A percentile compares a stretch with the other conserved stretches of the same genome.
Evolutionary conservation across 805 yeast species (phyloP).

Genomic region (Candida insectalens): DNA sequence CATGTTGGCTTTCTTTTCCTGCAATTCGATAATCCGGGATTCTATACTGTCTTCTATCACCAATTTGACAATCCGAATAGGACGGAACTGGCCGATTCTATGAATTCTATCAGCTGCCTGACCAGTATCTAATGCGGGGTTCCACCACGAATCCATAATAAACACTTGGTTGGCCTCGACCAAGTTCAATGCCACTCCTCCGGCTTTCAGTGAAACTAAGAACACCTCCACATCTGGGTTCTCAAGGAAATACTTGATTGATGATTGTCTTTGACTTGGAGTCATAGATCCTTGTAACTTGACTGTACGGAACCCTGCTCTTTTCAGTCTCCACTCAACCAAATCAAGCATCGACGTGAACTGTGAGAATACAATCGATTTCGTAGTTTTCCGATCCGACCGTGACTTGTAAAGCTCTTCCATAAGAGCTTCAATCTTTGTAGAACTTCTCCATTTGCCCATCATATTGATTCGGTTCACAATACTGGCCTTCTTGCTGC

Average conservation of each 20-base stretch:
- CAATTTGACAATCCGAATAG: constrained; percentile 84
- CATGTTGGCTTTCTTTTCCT: constrained; percentile 97
- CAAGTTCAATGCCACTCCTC: constrained; percentile 94
- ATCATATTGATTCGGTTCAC: constrained; percentile 83
- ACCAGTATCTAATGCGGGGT: constrained; percentile 91
- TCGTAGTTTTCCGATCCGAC: constrained; percentile 80
- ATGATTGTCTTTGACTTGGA: constrained; percentile 87
- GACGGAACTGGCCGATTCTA: constrained; percentile 92
- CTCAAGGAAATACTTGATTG: constrained; percentile 86
- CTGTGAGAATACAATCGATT: constrained; percentile 94
- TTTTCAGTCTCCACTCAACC: constrained; percentile 88
- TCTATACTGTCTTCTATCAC: constrained; percentile 97
- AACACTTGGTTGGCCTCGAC: constrained; percentile 98
- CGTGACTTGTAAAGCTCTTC: constrained; percentile 85
- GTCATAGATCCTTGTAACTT: constrained; percentile 96
- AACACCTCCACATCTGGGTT: constrained; percentile 90
- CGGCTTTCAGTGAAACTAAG: constrained; percentile 91
- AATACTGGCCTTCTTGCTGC: constrained; percentile 58
- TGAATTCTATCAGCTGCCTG: constrained; percentile 98
- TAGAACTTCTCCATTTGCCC: constrained; percentile 87
- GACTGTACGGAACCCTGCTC: constrained; percentile 94
- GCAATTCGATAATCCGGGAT: constrained; percentile 88
- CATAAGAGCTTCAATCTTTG: constrained; percentile 92
- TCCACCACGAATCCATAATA: constrained; percentile 98
- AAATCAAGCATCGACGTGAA: constrained; percentile 83